phyloP scores from a whole-genome alignment of 345 rosid species.

The Gossypium bickii region DNA sequence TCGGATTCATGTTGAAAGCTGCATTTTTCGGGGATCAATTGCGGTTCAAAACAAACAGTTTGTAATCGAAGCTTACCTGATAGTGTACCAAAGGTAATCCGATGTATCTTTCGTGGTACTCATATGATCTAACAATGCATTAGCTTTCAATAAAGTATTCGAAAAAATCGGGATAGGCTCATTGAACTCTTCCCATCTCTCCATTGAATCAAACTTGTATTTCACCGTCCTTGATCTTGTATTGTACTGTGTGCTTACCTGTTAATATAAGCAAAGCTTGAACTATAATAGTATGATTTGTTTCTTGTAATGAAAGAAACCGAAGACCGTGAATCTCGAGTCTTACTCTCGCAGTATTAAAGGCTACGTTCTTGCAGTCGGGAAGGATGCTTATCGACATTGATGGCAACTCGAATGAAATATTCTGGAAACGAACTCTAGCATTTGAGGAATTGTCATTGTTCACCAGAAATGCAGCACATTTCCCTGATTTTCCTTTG shows the following conservation, averaged over 20 bases:
- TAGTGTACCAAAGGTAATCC: constrained; percentile 77
- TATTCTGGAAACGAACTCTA: constrained; percentile 40
- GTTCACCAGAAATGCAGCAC: constrained; percentile 68
- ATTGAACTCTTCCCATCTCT: constrained; percentile 49
- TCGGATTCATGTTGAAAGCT: constrained; percentile 40
- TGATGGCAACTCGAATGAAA: constrained; percentile 48
- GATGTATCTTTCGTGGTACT: constrained; percentile 60
- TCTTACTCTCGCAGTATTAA: constrained; percentile 65
- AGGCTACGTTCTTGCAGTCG: constrained; percentile 64
- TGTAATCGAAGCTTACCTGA: constrained; percentile 30
- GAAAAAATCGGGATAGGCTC: constrained; percentile 49
- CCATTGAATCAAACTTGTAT: constrained; percentile 31
- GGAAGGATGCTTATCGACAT: constrained; percentile 64
- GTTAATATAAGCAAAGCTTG: constrained; percentile 11
- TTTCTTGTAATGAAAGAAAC: not conserved
- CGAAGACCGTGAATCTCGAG: not conserved
- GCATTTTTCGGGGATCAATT: constrained; percentile 12
- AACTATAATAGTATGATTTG: not conserved
- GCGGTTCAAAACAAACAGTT: not conserved
- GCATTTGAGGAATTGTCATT: constrained; percentile 23
- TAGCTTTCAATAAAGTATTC: constrained; percentile 42
- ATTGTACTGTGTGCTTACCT: constrained; percentile 48
- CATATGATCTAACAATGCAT: constrained; percentile 55
- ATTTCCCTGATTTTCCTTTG: constrained; percentile 35
- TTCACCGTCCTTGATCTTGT: constrained; percentile 45